These are phyloP conservation scores for Mycena chlorophos DNA, from an alignment of 768 basidiomycete species.

Conservation along the genomic window DNA sequence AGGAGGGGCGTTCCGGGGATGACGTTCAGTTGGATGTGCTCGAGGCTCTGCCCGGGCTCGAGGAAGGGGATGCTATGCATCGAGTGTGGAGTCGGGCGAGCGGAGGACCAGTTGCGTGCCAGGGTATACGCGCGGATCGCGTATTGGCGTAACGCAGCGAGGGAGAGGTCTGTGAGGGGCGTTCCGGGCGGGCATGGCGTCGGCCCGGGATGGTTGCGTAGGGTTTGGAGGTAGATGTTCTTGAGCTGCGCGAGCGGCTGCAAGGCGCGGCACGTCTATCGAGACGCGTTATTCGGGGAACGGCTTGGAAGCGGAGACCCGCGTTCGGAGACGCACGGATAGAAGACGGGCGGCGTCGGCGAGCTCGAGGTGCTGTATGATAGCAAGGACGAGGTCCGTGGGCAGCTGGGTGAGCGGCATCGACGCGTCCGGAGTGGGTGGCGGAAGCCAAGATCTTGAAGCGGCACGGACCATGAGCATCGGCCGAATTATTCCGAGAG, in stretches of 20 bases:
- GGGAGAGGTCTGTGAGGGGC: not conserved
- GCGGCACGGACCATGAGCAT: no score
- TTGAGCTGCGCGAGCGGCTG: not conserved
- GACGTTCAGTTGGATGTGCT: not conserved
- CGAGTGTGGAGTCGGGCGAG: not conserved
- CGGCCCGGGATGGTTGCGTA: slow-evolving; percentile 4
- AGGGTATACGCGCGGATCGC: slow-evolving; percentile 9
- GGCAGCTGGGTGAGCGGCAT: not conserved
- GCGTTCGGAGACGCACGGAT: not conserved
- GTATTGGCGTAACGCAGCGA: not conserved
- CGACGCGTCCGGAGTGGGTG: not conserved
- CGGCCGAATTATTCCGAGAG: no score
- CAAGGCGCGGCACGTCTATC: slow-evolving; percentile 7
- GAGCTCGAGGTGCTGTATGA: slow-evolving; percentile 3
- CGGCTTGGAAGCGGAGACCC: not conserved
- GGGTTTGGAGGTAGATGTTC: slow-evolving; percentile 14
- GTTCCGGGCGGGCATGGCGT: not conserved
- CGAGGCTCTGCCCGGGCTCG: not conserved
- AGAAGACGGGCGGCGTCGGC: slow-evolving; percentile 3
- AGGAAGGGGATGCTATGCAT: not conserved
- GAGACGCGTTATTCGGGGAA: not conserved
- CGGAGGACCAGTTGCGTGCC: slow-evolving; percentile 7
- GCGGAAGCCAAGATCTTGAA: no score
- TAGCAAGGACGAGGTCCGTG: slow-evolving; percentile 2
- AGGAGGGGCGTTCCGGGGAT: slow-evolving; percentile 12